These are phyloP conservation scores for Trematosphaeria pertusa DNA, from an alignment of 2,329 filamentous ascomycete species.

Conservation along the genomic window DNA sequence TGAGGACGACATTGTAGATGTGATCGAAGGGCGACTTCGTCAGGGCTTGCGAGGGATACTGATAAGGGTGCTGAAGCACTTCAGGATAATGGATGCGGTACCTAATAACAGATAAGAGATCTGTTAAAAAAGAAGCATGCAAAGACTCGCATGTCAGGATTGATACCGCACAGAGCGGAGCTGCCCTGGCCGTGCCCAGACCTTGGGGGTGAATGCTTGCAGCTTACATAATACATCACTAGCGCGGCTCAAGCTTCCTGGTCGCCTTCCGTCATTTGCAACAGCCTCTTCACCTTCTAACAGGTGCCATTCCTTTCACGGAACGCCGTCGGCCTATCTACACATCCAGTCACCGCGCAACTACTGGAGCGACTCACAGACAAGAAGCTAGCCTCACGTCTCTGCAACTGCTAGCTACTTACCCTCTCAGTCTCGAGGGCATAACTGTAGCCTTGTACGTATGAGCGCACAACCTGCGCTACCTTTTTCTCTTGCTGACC, in stretches of 20 bases:
- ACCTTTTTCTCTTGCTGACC: slow-evolving; percentile 14
- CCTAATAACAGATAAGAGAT: too few species aligned
- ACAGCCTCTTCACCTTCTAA: slow-evolving; percentile 11
- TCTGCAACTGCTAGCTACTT: too few species aligned
- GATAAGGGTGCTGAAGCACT: neutral
- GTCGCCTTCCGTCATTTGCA: too few species aligned
- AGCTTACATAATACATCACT: too few species aligned
- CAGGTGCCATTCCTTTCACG: slow-evolving; percentile 5
- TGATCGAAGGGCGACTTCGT: neutral
- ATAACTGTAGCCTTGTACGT: slow-evolving; percentile 25
- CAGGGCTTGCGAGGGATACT: too few species aligned
- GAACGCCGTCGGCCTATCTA: neutral
- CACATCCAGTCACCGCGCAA: neutral
- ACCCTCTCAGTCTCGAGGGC: slow-evolving; percentile 1
- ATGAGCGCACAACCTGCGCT: slow-evolving; percentile 10
- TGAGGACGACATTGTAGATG: slow-evolving; percentile 4
- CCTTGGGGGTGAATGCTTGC: too few species aligned
- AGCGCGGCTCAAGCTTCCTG: too few species aligned
- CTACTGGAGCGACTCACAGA: neutral
- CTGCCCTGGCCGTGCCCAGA: too few species aligned
- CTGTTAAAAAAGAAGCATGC: too few species aligned
- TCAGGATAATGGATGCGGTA: too few species aligned
- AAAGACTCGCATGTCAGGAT: too few species aligned
- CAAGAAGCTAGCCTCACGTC: neutral
- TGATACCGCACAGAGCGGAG: too few species aligned